Evolutionary conservation across 139 green algal genomes (phyloP).

Genomic region (Limnomonas spitsbergensis): DNA sequence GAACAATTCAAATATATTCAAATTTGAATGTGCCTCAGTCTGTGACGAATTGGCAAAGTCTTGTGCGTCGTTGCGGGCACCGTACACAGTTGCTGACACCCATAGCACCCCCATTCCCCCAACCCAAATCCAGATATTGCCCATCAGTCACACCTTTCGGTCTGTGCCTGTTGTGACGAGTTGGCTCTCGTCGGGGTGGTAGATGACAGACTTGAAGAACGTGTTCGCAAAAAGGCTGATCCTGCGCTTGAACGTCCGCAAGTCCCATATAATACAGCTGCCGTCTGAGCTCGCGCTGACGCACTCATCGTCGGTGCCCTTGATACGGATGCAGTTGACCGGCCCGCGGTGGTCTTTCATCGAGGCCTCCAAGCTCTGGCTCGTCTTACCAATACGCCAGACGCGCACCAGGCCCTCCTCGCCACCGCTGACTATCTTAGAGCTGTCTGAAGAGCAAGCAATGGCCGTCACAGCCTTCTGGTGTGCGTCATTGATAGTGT

Average conservation of each 20-base stretch:
- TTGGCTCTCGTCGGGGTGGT: conserved; percentile 79
- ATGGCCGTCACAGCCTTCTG: conserved; percentile 74
- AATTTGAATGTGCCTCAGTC: too few relatives aligned
- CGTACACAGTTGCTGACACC: too few relatives aligned
- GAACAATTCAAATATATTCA: too few relatives aligned
- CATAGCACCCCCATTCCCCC: too few relatives aligned
- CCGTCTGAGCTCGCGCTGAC: conserved; percentile 73
- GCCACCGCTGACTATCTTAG: conserved; percentile 65
- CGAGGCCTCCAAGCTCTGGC: conserved; percentile 61
- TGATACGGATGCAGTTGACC: conserved; percentile 73
- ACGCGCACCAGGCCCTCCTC: conserved; percentile 61
- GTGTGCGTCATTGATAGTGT: conserved; percentile 81
- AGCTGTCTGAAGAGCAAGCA: conserved; percentile 50
- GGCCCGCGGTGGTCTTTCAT: conserved; percentile 86
- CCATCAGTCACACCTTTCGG: conserved; percentile 70
- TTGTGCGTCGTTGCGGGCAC: too few relatives aligned
- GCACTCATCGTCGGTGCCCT: conserved; percentile 58
- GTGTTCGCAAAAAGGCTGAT: conserved; percentile 75
- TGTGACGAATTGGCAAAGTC: too few relatives aligned
- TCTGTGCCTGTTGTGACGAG: conserved; percentile 72
- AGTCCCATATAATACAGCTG: conserved; percentile 85
- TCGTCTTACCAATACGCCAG: conserved; percentile 63
- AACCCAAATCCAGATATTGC: too few relatives aligned
- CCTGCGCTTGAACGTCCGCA: conserved; percentile 63
- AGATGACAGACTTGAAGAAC: conserved; percentile 73